Evolutionary conservation across 2,329 filamentous ascomycete species (phyloP), one percentile per base, ranked within the genome.

Genomic region (Arthrobotrys conoides): DNA sequence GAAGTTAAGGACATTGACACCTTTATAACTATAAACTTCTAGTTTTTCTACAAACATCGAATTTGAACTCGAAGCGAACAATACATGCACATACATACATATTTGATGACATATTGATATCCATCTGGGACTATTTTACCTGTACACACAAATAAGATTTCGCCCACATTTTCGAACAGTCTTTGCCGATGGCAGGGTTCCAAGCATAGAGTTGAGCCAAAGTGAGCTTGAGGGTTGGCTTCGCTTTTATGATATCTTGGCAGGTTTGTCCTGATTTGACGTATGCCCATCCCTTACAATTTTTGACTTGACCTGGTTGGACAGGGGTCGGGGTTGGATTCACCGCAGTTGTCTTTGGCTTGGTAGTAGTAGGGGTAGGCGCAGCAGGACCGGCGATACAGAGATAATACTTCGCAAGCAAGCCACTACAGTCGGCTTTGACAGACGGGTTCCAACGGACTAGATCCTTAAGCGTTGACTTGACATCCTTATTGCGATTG

Each of bases 111-210:
- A n/a, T n/a, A n/a, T n/a, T n/a, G n/a, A n/a, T n/a, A n/a, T n/a
- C n/a, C n/a, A n/a, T n/a, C n/a, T n/a, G n/a, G n/a, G n/a, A n/a
- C 18, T 36, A 33, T 36, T 55, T 55, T 0, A 55, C 12, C 51
- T 36, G 14, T 5, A 72, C 69, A 38, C 69, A 72, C 14, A 72
- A 12, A 20, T 55, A 72, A 12, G 69, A 57, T 14, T 33, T 55
- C 22, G 69, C 69, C 69, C 69, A 72, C 69, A 72, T 72, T 0
- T 30, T 22, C 30, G 22, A 22, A 22, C 69, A 72, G 36, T 65
- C 46, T 12, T 46, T 65, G 8, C 61, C 61, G 14, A 72, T 72
- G 2, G 69, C 69, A 5, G 69, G 69, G 24, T 72, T 72, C 57
- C 61, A 72, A 10, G 27, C n/a, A 48, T 14, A 53, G 10, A 72